phyloP scores from a whole-genome alignment of 306 rosid genomes.

The Macrotyloma uniflorum region DNA sequence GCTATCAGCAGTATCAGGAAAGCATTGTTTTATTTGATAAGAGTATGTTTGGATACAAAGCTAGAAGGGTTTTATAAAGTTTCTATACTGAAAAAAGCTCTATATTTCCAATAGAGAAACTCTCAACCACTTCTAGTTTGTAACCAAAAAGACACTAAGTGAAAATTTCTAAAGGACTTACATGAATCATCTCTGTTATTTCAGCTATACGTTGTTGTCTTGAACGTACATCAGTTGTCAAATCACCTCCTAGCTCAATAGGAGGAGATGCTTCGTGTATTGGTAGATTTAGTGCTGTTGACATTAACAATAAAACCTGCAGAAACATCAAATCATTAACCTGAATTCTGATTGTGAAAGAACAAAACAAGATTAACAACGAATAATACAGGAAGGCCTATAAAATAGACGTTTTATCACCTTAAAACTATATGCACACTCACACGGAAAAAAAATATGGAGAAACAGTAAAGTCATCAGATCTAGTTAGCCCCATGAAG shows the following conservation, averaged over 20 bases:
- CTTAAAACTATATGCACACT: not conserved
- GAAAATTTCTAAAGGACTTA: conserved; percentile 52
- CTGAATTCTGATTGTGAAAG: conserved; percentile 23
- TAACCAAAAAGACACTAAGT: not conserved
- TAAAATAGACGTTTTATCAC: conserved; percentile 6
- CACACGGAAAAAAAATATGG: not conserved
- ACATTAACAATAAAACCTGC: conserved; percentile 91
- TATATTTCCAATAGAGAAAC: too few relatives aligned
- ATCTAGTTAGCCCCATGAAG: not conserved
- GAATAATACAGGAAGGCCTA: not conserved
- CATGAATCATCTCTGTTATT: conserved; percentile 99
- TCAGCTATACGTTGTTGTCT: conserved; percentile 93
- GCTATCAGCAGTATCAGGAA: conserved; percentile 20
- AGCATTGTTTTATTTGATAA: conserved; percentile 13
- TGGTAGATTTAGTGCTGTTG: conserved; percentile 75
- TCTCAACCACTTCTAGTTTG: too few relatives aligned
- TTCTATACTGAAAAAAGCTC: too few relatives aligned
- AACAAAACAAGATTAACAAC: not conserved
- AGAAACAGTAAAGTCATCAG: not conserved
- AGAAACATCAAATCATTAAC: conserved; percentile 23
- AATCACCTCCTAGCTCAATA: conserved; percentile 45
- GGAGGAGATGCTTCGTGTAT: conserved; percentile 46
- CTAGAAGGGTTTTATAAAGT: too few relatives aligned
- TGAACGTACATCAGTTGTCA: conserved; percentile 64
- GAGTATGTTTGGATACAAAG: too few relatives aligned